These are phyloP conservation scores for Herpetomonas samuelpessoai DNA, from an alignment of 208 protist species.

Conservation along the genomic window DNA sequence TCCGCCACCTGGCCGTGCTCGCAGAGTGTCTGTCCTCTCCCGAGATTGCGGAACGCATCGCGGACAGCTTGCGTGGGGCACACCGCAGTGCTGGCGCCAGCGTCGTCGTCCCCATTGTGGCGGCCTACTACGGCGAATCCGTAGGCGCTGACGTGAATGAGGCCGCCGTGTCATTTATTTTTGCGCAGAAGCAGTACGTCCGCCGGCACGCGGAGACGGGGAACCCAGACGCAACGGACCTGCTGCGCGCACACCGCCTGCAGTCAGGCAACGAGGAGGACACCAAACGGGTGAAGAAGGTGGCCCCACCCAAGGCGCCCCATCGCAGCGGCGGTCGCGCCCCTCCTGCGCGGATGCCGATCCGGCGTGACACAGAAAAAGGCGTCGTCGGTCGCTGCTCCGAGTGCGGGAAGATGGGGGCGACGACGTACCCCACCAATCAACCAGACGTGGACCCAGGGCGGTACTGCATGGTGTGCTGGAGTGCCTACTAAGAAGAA, in stretches of 20 bases:
- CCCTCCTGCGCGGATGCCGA: too few relatives aligned
- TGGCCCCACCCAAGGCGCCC: background rate
- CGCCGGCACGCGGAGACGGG: background rate
- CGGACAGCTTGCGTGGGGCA: background rate
- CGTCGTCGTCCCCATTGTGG: background rate
- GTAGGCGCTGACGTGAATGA: background rate
- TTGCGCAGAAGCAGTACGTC: background rate
- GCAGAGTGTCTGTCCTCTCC: constrained; percentile 6
- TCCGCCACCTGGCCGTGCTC: constrained; percentile 7
- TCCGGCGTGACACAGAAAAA: background rate
- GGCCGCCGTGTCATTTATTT: background rate
- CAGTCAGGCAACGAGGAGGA: background rate
- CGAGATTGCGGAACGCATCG: background rate
- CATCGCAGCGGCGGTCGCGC: too few relatives aligned
- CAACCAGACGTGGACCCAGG: constrained; percentile 4
- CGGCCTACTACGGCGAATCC: background rate
- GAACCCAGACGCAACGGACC: background rate
- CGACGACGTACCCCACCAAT: constrained; percentile 5
- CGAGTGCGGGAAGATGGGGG: background rate
- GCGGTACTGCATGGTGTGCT: constrained; percentile 16
- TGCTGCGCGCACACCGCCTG: background rate
- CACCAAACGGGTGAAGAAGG: background rate
- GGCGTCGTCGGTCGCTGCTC: constrained; percentile 3
- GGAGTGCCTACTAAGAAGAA: background rate
- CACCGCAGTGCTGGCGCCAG: background rate